Base-by-base conservation (phyloP, 345 rosid genomes). In the Adansonia digitata region DNA sequence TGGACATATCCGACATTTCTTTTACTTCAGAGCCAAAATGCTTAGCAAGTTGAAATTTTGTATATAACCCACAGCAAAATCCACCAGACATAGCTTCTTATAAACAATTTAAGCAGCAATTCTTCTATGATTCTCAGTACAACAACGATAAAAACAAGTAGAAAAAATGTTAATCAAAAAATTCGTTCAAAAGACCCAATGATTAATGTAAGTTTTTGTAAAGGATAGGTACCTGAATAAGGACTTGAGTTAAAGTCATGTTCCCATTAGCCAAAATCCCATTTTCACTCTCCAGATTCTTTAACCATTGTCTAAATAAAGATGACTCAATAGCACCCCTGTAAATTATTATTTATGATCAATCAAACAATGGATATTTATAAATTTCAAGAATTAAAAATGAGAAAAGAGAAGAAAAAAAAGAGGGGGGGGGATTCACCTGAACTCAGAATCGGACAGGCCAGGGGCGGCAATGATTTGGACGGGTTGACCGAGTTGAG, bases 251-350 rank as follows among this genome's bases (percentile, higher is more conserved):
- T 69, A 94, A 76, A 20, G 82, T 76, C 84, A 87, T 84, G 53
- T 81, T 74, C 39, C 90, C 88, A 67, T 69, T 78, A 70, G 95
- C 83, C 77, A 94, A 87, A 72, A 94, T 86, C 73, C 98, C 98
- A 78, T 71, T 80, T 72, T 87, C 86, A 64, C 85, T 83, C 82
- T 91, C 92, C 91, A 94, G 74, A 74, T 88, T 94, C 75, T 80
- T 82, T 39, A 94, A 78, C 97, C 98, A 94, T 60, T 86, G 93
- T 83, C 75, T 86, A 81, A 94, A 92, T 83, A 94, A 75, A 42
- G 86, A 86, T 55, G 94, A 92, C 13, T 87, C 97, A n/a, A 90
- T 77, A 14, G 94, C 98, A 40, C 55, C 71, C 84, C 97, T 94
- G 79, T 69, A 60, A 60, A 52, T n/a, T n/a, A 27, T n/a, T 17